These are phyloP conservation scores for Boletus tomentosulus DNA, from an alignment of 768 basidiomycete species.

Conservation along the genomic window DNA sequence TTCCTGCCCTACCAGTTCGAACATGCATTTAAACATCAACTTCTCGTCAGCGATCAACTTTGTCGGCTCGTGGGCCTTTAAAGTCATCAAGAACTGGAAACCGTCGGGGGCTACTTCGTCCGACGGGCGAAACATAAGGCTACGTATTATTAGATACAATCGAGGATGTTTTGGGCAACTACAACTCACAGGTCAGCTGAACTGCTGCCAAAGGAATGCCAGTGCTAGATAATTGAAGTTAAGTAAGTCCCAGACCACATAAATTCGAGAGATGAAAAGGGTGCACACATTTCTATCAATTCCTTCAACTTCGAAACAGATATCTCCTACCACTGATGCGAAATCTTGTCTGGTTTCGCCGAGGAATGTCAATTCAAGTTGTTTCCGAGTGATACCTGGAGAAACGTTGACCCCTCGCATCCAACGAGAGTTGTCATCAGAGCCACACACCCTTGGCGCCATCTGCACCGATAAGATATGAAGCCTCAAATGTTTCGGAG, in stretches of 20 bases:
- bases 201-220: slow-evolving; percentile 18
- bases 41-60: slow-evolving; percentile 15
- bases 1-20: slow-evolving; percentile 23
- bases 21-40: slow-evolving; percentile 25
- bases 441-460: slow-evolving; percentile 30
- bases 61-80: slow-evolving; percentile 3
- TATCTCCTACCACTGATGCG: slow-evolving; percentile 34
- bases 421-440: neutral
- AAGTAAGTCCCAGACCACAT: neutral
- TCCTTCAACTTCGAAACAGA: slow-evolving; percentile 30
- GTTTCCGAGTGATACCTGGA: slow-evolving; percentile 36
- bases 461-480: slow-evolving; percentile 41
- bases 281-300: slow-evolving; percentile 25
- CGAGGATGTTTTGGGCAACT: neutral
- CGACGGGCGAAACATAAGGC: slow-evolving; percentile 1
- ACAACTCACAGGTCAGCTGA: slow-evolving; percentile 4
- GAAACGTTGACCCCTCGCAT: neutral
- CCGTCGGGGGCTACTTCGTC: slow-evolving; percentile 9
- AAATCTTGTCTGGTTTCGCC: slow-evolving; percentile 36
- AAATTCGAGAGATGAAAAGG: neutral
- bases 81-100: slow-evolving; percentile 6
- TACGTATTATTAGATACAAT: neutral
- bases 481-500: slow-evolving; percentile 24
- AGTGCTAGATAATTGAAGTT: slow-evolving; percentile 9
- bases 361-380: slow-evolving; percentile 38